Evolutionary conservation across 139 green algal species (phyloP).

Genomic region (Auxenochlorella protothecoides): DNA sequence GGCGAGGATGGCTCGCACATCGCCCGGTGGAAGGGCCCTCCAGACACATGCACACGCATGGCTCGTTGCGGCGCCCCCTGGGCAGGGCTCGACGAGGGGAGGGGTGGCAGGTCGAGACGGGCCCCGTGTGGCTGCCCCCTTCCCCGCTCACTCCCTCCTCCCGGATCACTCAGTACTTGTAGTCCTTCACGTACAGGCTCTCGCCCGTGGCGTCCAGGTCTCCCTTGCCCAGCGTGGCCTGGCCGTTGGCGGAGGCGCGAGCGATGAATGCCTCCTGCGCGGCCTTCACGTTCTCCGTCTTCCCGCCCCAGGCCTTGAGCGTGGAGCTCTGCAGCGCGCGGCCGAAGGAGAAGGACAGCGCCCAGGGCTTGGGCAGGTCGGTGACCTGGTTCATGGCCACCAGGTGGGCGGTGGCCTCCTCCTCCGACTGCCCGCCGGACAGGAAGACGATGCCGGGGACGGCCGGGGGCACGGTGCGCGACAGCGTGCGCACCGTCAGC

Average conservation of each 20-base stretch:
- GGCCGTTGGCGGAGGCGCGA: constrained; percentile 55
- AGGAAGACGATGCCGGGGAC: constrained; percentile 71
- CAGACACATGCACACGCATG: not conserved
- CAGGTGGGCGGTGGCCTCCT: constrained; percentile 76
- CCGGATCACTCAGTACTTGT: constrained; percentile 31
- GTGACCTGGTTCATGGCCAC: constrained; percentile 42
- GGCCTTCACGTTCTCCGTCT: constrained; percentile 47
- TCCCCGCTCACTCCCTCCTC: not conserved
- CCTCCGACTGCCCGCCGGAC: constrained; percentile 65
- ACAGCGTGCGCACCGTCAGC: constrained; percentile 63
- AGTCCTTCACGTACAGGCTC: constrained; percentile 34
- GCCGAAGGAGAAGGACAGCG: constrained; percentile 80
- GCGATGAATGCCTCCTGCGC: constrained; percentile 45
- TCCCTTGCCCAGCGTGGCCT: constrained; percentile 45
- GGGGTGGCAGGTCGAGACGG: too few relatives aligned
- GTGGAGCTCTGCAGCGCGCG: constrained; percentile 65
- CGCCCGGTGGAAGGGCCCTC: not conserved
- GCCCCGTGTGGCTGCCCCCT: not conserved
- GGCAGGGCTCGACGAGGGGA: too few relatives aligned
- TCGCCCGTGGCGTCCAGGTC: constrained; percentile 29
- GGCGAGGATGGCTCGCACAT: not conserved
- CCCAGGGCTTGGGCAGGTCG: constrained; percentile 62
- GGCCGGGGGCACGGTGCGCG: constrained; percentile 61
- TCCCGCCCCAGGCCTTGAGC: constrained; percentile 63
- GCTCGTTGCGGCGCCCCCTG: too few relatives aligned